Percentiles rank a stretch among this genome's conserved stretches.
phyloP scores from a whole-genome alignment of 1,139 yeast species.

The Hansenula lynferdii region DNA sequence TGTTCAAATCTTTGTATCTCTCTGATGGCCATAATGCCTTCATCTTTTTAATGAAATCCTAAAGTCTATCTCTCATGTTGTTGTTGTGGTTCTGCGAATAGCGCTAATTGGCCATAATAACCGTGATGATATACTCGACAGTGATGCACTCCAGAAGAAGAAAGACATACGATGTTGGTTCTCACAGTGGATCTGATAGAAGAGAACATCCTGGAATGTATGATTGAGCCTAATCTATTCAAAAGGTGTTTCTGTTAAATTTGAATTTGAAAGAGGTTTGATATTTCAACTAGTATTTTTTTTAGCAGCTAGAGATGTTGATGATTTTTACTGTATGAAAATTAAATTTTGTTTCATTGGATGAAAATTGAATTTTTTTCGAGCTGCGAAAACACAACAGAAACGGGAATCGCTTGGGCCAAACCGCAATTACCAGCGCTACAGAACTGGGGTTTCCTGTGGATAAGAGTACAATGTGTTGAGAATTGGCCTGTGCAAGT shows the following conservation, averaged over 20 bases:
- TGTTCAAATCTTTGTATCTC: too few species aligned
- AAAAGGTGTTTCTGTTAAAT: too few species aligned
- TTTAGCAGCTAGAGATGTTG: conserved; percentile 1
- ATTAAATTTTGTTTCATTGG: conserved; percentile 3
- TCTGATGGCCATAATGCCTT: too few species aligned
- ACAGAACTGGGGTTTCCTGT: too few species aligned
- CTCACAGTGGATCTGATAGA: conserved; percentile 26
- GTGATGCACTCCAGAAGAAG: background rate
- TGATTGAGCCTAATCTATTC: conserved; percentile 2
- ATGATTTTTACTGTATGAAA: conserved; percentile 3
- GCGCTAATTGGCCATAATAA: too few species aligned
- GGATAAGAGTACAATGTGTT: too few species aligned
- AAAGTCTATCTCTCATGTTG: too few species aligned
- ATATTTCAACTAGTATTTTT: background rate
- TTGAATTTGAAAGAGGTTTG: background rate
- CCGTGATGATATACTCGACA: background rate
- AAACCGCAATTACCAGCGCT: too few species aligned
- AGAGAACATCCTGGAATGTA: conserved; percentile 19
- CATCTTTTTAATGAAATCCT: too few species aligned
- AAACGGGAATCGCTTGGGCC: too few species aligned
- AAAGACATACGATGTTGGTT: conserved; percentile 23
- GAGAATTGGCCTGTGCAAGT: too few species aligned
- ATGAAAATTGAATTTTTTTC: background rate
- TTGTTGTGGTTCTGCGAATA: too few species aligned
- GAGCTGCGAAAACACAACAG: background rate